Percentiles rank a stretch among this genome's conserved stretches.
Evolutionary conservation across 257 asterid genomes (phyloP).

Genomic region (Solanum appendiculatum): DNA sequence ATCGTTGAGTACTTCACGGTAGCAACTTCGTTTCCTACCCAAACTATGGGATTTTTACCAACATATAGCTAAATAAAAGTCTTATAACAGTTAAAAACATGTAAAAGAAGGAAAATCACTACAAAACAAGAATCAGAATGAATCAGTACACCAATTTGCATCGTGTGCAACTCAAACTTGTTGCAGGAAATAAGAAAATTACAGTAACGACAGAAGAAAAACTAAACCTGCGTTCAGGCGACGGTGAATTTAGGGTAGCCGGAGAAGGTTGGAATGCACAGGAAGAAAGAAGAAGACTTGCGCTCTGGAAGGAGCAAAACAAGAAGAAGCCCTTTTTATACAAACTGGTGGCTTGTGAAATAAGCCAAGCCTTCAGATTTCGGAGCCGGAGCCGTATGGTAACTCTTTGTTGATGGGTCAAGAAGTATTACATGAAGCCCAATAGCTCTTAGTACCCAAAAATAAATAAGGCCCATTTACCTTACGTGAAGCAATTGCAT

Average conservation of each 20-base stretch:
- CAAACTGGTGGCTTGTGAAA: not conserved
- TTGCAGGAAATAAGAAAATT: not conserved
- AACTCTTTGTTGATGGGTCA: not conserved
- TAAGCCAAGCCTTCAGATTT: not conserved
- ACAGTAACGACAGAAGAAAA: not conserved
- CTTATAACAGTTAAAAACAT: too few relatives aligned
- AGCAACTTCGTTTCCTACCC: not conserved
- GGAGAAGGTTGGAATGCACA: not conserved
- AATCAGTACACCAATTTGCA: not conserved
- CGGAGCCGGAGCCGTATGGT: not conserved
- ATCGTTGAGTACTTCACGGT: not conserved
- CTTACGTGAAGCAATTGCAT: not conserved
- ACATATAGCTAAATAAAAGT: not conserved
- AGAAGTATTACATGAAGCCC: not conserved
- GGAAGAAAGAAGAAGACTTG: not conserved
- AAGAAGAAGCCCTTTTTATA: not conserved
- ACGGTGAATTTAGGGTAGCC: not conserved
- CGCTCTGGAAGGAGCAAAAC: not conserved
- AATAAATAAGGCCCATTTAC: not conserved
- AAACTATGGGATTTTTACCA: not conserved
- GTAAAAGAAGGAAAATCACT: not conserved
- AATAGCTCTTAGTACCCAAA: not conserved
- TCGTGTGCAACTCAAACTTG: not conserved
- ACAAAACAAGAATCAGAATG: not conserved
- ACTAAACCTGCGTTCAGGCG: not conserved